These are phyloP conservation scores for Lentinus brumalis DNA, from an alignment of 768 basidiomycete genomes.

Conservation along the genomic window DNA sequence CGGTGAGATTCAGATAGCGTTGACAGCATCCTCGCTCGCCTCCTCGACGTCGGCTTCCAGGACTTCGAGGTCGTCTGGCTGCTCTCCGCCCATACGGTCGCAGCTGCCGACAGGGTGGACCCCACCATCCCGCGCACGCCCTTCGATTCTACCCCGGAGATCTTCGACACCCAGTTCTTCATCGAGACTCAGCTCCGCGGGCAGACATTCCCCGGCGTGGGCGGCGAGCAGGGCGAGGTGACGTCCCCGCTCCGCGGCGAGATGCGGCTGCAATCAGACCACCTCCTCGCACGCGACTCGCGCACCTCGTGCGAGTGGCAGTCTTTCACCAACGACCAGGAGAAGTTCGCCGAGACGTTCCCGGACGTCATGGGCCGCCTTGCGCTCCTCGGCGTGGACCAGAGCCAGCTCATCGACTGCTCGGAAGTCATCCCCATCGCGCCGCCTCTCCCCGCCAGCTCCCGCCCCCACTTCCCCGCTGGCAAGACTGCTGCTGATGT, in stretches of 20 bases:
- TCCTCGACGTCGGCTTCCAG: conserved; percentile 22
- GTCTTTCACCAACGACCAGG: conserved; percentile 23
- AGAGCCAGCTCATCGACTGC: conserved; percentile 15
- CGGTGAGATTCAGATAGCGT: conserved; percentile 17
- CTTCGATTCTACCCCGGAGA: conserved; percentile 29
- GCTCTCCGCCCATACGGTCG: conserved; percentile 25
- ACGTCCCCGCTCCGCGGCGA: conserved; percentile 33
- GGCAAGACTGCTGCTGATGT: conserved; percentile 22
- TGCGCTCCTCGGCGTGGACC: conserved; percentile 14
- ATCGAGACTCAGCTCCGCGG: conserved; percentile 30
- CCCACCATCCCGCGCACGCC: conserved; percentile 25
- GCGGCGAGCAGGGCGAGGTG: conserved; percentile 30
- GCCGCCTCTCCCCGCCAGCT: conserved; percentile 1
- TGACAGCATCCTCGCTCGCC: conserved; percentile 22
- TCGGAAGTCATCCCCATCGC: conserved; percentile 16
- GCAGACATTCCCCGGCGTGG: conserved; percentile 27
- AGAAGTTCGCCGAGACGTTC: conserved; percentile 17
- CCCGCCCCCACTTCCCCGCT: conserved; percentile 24
- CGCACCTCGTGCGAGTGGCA: conserved; percentile 38
- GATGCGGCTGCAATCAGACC: conserved; percentile 37
- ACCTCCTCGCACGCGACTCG: conserved; percentile 32
- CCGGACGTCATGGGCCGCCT: conserved; percentile 11
- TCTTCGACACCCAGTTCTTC: conserved; percentile 34
- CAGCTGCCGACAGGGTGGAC: conserved; percentile 28
- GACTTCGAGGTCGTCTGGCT: conserved; percentile 22